Evolutionary conservation across 2,329 filamentous ascomycete genomes (phyloP), one percentile per base, ranked within the genome.

Genomic region (Exophiala mesophila): DNA sequence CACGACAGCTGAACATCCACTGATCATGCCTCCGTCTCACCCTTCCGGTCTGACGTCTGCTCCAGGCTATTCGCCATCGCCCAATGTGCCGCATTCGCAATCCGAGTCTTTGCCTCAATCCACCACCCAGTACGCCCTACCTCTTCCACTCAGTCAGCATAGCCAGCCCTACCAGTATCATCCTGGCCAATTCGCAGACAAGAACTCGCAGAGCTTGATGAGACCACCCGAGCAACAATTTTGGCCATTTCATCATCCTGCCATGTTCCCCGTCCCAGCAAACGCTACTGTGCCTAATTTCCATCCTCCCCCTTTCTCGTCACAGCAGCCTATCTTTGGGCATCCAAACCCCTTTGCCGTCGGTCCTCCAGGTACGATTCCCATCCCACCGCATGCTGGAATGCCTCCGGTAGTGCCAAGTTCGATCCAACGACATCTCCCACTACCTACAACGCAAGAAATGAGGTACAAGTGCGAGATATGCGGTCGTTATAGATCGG

Each of bases 401-500:
- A 18, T 34, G 17, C 16, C n/a, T 18, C 32, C 4, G 20, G 6
- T 19, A 7, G 15, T 18, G 10, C 32, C 15, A 18, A 15, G 20
- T 34, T 7, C 18, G 21, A 24, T 26, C 6, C 35, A 13, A 8
- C 9, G n/a, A 24, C 35, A n/a, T 17, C 36, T 18, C 17, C 24
- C 13, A 2, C 17, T 33, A n/a, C 15, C 20, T 3, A 45, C 34
- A 10, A 12, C 39, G 8, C 39, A 47, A 5, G 51, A 50, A 12
- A 30, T 45, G 41, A 52, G 46, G 42, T 52, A 54, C 44, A 55
- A 54, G 32, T 56, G 54, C 36, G 49, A 46, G 7, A 44, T 51
- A 17, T 56, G 54, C 30, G 53, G 54, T n/a, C 41, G 49, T 12
- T 54, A 47, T 23, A 38, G 54, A 28, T 56, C 54, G 21, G 36